These are phyloP conservation scores for Globisporangium cystogenes DNA, from an alignment of 352 stramenopile species.

Conservation along the genomic window DNA sequence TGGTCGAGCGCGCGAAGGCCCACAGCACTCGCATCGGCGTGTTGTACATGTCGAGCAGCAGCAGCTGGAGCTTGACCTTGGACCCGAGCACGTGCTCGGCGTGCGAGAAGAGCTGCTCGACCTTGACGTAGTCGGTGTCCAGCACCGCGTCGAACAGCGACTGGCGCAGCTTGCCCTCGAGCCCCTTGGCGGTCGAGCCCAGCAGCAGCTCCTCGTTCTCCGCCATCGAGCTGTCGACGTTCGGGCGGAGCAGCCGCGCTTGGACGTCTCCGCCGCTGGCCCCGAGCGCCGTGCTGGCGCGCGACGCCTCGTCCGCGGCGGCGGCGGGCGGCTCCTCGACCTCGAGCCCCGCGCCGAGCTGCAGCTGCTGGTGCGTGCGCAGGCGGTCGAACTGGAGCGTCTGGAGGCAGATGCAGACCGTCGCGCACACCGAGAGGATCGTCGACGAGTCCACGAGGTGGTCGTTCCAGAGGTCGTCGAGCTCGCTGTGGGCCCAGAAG, in stretches of 20 bases:
- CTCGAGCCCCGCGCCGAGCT: conserved; percentile 54
- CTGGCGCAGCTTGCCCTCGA: conserved; percentile 42
- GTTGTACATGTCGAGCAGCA: conserved; percentile 69
- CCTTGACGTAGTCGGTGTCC: conserved; percentile 33
- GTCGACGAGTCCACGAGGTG: conserved; percentile 13
- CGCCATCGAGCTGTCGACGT: conserved; percentile 31
- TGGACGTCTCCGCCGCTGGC: conserved; percentile 5
- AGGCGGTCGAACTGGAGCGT: conserved; percentile 60
- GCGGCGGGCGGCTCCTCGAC: conserved; percentile 31
- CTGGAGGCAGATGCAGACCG: conserved; percentile 47
- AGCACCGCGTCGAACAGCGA: conserved; percentile 44
- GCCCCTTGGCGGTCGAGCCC: conserved; percentile 23
- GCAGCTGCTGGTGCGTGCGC: conserved; percentile 53
- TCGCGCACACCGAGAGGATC: conserved; percentile 21
- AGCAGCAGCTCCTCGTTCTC: conserved; percentile 34
- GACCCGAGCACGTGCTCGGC: conserved; percentile 50
- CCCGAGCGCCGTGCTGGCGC: not conserved
- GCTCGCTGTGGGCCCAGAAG: conserved; percentile 42
- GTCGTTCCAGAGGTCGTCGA: conserved; percentile 34
- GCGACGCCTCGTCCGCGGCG: conserved; percentile 3
- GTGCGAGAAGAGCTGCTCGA: conserved; percentile 38
- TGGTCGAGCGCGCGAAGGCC: conserved; percentile 60
- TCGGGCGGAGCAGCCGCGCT: conserved; percentile 23
- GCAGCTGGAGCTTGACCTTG: conserved; percentile 52
- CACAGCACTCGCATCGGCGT: conserved; percentile 51